Conservation (phyloP, 2,329 filamentous ascomycete genomes). For the Paecilomyces variotii region DNA sequence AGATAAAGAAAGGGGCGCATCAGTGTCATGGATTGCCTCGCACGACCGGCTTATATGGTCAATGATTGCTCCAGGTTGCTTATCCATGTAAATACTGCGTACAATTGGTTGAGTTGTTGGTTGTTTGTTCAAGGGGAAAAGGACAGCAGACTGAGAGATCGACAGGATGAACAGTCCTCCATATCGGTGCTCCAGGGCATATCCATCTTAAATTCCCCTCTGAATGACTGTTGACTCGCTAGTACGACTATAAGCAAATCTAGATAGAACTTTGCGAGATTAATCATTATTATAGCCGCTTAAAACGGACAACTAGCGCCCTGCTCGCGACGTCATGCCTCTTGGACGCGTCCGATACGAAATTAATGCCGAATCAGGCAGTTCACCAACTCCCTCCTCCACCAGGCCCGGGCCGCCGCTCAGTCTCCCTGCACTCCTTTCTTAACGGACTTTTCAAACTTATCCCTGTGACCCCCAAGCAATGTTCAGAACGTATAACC, state of each 20-base stretch:
- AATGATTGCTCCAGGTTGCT: background rate
- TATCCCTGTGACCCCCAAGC: conserved; percentile 1
- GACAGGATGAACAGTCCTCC: background rate
- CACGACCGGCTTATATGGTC: background rate
- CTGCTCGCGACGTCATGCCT: background rate
- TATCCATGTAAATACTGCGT: background rate
- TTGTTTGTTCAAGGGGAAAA: background rate
- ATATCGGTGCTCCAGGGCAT: background rate
- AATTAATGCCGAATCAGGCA: background rate
- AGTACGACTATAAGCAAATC: background rate
- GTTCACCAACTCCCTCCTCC: background rate
- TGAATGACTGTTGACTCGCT: background rate
- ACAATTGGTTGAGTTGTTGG: background rate
- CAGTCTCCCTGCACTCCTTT: conserved; percentile 3
- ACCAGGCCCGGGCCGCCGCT: background rate
- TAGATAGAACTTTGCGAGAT: background rate
- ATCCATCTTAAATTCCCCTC: background rate
- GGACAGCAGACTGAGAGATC: background rate
- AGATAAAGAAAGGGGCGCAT: background rate
- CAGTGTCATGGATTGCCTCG: background rate
- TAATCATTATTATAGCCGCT: background rate
- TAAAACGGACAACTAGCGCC: background rate
- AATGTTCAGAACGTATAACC: background rate
- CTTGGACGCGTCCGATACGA: background rate
- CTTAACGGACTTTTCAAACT: background rate